Conservation (phyloP, 345 rosid species). For the Odontarrhena argentea region DNA sequence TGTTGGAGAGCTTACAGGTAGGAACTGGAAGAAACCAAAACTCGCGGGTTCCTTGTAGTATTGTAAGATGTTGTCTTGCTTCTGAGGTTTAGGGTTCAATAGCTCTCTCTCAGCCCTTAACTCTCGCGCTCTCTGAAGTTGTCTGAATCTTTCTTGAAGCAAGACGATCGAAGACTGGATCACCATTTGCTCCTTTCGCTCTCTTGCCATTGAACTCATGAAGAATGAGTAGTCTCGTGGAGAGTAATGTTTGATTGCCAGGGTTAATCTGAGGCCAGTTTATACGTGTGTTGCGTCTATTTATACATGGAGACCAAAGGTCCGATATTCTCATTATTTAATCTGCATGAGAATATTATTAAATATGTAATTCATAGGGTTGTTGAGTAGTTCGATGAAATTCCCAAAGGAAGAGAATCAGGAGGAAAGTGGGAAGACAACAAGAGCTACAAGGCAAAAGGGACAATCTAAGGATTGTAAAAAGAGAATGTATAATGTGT, state of each 20-base stretch:
- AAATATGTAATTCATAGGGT: constrained; percentile 24
- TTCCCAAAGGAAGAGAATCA: constrained; percentile 60
- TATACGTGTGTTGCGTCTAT: constrained; percentile 34
- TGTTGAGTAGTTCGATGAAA: constrained; percentile 49
- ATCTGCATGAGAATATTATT: constrained; percentile 39
- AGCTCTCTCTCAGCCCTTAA: constrained; percentile 68
- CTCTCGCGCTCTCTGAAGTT: constrained; percentile 61
- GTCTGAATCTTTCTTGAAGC: constrained; percentile 75
- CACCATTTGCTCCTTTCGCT: constrained; percentile 48
- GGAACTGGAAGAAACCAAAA: constrained; percentile 52
- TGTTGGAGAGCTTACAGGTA: constrained; percentile 42
- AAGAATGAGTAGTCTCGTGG: constrained; percentile 14
- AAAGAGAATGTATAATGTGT: constrained; percentile 50
- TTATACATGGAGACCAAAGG: constrained; percentile 41
- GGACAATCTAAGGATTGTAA: constrained; percentile 57
- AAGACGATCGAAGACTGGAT: constrained; percentile 66
- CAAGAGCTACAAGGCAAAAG: constrained; percentile 53
- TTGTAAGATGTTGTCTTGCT: constrained; percentile 34
- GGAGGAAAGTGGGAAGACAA: constrained; percentile 57
- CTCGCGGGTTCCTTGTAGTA: constrained; percentile 44
- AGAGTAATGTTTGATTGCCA: constrained; percentile 18
- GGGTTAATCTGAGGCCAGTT: constrained; percentile 19
- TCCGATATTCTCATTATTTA: constrained; percentile 23
- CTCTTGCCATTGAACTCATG: constrained; percentile 49
- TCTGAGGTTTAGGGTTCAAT: constrained; percentile 40